These are phyloP conservation scores for Globisporangium solare DNA, from an alignment of 352 stramenopile genomes.

Conservation along the genomic window DNA sequence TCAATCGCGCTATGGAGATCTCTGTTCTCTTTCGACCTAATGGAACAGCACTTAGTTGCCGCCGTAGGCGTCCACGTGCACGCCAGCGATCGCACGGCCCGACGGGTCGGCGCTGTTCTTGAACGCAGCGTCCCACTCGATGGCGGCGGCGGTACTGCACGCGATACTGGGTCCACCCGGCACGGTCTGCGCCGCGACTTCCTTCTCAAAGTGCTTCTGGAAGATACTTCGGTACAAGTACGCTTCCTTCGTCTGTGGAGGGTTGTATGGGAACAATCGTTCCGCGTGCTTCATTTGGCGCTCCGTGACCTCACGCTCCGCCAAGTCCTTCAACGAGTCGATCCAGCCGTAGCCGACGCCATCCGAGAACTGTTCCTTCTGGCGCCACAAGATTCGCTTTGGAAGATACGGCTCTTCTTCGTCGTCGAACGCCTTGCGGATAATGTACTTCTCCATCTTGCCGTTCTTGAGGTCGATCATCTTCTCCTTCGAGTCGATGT, in stretches of 20 bases:
- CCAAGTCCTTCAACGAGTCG: conserved; percentile 94
- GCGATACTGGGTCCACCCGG: conserved; percentile 97
- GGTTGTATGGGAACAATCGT: conserved; percentile 98
- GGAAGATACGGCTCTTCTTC: conserved; percentile 97
- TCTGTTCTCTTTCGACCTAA: not conserved
- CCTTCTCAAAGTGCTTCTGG: conserved; percentile 96
- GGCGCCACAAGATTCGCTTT: conserved; percentile 97
- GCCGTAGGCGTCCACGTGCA: conserved; percentile 94
- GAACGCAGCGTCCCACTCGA: conserved; percentile 96
- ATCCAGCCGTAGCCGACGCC: conserved; percentile 99
- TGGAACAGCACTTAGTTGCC: conserved; percentile 11
- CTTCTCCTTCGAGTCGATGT: conserved; percentile 96
- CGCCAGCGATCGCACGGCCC: conserved; percentile 91
- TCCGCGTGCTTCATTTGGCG: conserved; percentile 93
- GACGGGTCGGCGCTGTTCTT: conserved; percentile 94
- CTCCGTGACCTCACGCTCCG: conserved; percentile 93
- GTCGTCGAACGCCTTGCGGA: conserved; percentile 98
- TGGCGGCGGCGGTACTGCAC: conserved; percentile 96
- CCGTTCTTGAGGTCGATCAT: conserved; percentile 92
- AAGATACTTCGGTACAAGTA: conserved; percentile 97
- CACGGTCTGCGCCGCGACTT: conserved; percentile 95
- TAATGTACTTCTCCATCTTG: conserved; percentile 98
- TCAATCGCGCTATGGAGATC: too few relatives aligned
- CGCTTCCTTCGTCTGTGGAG: conserved; percentile 97
- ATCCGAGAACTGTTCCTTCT: conserved; percentile 99